Evolutionary conservation across 495 filamentous ascomycete species (phyloP).

Genomic region (Geoglossum glabrum): DNA sequence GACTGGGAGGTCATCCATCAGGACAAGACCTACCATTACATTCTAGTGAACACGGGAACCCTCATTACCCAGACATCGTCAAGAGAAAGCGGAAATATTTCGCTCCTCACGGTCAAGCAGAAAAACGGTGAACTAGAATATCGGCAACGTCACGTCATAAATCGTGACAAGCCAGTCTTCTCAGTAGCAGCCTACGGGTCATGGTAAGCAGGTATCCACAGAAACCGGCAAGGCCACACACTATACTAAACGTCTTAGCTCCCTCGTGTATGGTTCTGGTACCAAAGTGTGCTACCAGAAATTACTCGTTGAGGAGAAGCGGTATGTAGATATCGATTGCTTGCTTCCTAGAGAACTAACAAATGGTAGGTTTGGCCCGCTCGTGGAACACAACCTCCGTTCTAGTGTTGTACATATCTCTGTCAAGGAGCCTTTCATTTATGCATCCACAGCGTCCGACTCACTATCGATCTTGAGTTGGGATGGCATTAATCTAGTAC

Average conservation of each 20-base stretch:
- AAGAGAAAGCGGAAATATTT: background rate
- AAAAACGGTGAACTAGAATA: background rate
- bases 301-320: background rate
- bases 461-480: constrained; percentile 14
- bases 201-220: background rate
- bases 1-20: background rate
- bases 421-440: constrained; percentile 11
- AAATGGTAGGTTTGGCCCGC: background rate
- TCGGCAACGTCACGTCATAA: background rate
- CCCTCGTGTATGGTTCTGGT: constrained; percentile 2
- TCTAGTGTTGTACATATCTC: constrained; percentile 15
- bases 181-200: constrained; percentile 4
- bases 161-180: constrained; percentile 3
- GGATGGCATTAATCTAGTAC: background rate
- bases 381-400: constrained; percentile 8
- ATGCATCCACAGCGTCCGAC: constrained; percentile 16
- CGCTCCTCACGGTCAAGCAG: background rate
- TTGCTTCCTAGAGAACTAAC: background rate
- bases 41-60: constrained; percentile 1
- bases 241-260: background rate
- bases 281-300: background rate
- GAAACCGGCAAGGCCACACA: background rate
- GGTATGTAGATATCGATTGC: background rate
- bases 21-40: constrained; percentile 4
- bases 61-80: background rate